Base-by-base conservation (phyloP, 2,329 filamentous ascomycete genomes). In the Aspergillus hiratsukae region DNA sequence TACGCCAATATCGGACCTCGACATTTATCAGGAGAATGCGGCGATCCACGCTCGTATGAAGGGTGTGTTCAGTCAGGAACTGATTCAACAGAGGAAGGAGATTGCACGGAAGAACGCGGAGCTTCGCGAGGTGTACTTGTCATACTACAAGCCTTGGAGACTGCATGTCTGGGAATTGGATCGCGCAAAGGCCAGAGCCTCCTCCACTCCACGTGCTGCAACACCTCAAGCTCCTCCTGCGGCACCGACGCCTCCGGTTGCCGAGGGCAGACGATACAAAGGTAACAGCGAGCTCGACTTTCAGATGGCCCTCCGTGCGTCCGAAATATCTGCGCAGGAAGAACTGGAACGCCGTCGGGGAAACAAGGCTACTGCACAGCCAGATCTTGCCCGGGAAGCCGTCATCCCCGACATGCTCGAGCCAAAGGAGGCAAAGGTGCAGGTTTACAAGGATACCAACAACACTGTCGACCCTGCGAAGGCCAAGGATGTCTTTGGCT, bases 281-380 rank as follows among this genome's bases (percentile, higher is more conserved):
- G 75, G 78, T 6, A 78, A 78, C 52, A 81, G 76, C 54, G 78
- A 80, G 58, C 67, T 80, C 4, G 78, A 80, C 55, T 75, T 81
- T 49, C 74, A 79, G 54, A 78, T 75, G 53, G 77, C 77, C 3
- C 68, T 81, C 37, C 71, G 73, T 43, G 76, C 76, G 29, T 81
- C 78, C 1, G 75, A 77, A 52, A 77, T 80, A 19, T 78, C 77
- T 27, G 75, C 76, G 0, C 74, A 76, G 59, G 77, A 80, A 62
- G 77, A 80, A 60, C 69, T 76, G 19, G 75, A 78, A 58, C 71
- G 76, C 48, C 72, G 76, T 49, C 67, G 76, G 31, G 75, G 73
- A 29, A 74, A 72, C 52, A 74, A 75, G 60, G 72, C 72, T 10
- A 78, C 74, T 7, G 75, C 75, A 11, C 70, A 70, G 35, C 76